Evolutionary conservation across 257 asterid species (phyloP).

Genomic region (Solanum pennellii): DNA sequence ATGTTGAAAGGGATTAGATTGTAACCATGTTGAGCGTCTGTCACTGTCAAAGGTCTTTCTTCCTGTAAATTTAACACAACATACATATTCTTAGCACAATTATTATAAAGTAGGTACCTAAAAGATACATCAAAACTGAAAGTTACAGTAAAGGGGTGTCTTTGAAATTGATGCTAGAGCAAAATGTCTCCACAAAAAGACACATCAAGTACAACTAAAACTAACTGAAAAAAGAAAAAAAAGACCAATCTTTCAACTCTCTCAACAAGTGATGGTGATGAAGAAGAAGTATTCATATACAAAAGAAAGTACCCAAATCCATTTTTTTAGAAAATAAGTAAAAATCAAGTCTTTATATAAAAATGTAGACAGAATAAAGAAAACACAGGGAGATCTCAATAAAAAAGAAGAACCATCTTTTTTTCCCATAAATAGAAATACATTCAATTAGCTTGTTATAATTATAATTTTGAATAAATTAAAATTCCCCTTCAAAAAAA

Average conservation of each 20-base stretch:
- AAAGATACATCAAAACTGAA: conserved; percentile 3
- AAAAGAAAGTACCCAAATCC: background rate
- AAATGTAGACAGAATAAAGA: conserved; percentile 24
- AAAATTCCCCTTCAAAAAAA: background rate
- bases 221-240: background rate
- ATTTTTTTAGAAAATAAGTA: background rate
- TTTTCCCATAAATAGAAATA: background rate
- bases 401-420: background rate
- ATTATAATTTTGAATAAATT: background rate
- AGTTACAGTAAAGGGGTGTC: conserved; percentile 9
- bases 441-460: background rate
- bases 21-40: conserved; percentile 56
- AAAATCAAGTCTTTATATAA: background rate
- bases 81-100: conserved; percentile 12
- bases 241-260: background rate
- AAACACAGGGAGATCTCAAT: conserved; percentile 8
- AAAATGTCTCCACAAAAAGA: conserved; percentile 15
- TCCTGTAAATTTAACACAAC: conserved; percentile 44
- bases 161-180: conserved; percentile 14
- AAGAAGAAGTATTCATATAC: background rate
- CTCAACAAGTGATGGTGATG: background rate
- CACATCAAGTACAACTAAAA: background rate
- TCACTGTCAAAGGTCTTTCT: conserved; percentile 55
- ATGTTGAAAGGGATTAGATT: conserved; percentile 13
- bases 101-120: background rate